phyloP scores from a whole-genome alignment of 441 rosid genomes.

The Aquilaria agallochum region DNA sequence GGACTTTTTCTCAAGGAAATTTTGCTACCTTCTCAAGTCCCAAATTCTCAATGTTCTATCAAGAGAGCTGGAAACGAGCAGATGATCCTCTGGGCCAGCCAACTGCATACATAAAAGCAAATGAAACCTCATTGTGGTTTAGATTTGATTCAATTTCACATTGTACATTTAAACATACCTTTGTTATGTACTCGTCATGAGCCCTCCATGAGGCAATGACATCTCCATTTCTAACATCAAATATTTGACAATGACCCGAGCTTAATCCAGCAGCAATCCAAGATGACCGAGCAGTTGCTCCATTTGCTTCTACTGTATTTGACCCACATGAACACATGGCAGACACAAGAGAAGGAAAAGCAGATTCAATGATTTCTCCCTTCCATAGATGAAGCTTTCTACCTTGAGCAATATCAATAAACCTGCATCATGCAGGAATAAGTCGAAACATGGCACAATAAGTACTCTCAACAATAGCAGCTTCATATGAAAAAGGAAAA shows the following conservation, averaged over 20 bases:
- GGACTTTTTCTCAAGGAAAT: too few relatives aligned
- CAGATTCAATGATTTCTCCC: conserved; percentile 70
- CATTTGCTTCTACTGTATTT: conserved; percentile 41
- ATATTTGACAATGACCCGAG: conserved; percentile 84
- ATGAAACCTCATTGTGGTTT: conserved; percentile 10
- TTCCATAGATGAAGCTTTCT: conserved; percentile 85
- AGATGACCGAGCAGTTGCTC: conserved; percentile 48
- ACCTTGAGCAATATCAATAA: conserved; percentile 68
- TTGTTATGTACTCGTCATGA: conserved; percentile 87
- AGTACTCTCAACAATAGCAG: conserved; percentile 9
- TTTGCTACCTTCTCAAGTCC: conserved; percentile 81
- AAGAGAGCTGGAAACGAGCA: conserved; percentile 93
- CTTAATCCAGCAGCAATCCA: conserved; percentile 93
- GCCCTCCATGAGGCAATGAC: conserved; percentile 82
- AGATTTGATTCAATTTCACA: conserved; percentile 10
- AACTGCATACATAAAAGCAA: conserved; percentile 44
- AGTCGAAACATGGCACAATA: conserved; percentile 10
- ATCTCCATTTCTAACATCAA: conserved; percentile 73
- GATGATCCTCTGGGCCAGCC: conserved; percentile 79
- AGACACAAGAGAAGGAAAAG: conserved; percentile 82
- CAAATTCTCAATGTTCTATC: conserved; percentile 78
- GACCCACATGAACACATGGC: conserved; percentile 80
- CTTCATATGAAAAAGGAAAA: conserved; percentile 10
- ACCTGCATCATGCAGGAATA: conserved; percentile 31
- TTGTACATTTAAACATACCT: conserved; percentile 43